Evolutionary conservation across 2,329 filamentous ascomycete genomes (phyloP).

Genomic region (Aspergillus terreus): DNA sequence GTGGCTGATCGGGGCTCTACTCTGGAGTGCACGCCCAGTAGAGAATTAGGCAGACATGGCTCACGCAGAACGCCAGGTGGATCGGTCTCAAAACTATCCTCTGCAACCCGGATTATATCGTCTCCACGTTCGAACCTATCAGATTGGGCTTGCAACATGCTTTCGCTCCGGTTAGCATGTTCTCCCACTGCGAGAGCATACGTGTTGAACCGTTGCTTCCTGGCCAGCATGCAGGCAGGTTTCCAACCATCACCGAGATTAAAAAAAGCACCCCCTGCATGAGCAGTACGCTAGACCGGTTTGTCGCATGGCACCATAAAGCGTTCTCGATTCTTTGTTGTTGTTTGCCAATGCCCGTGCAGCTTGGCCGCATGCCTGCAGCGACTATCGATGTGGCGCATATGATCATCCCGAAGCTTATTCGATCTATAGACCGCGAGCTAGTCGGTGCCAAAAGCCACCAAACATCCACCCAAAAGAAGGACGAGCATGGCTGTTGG

Average conservation of each 20-base stretch:
- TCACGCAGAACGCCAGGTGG: neutral
- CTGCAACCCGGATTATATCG: neutral
- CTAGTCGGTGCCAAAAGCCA: neutral
- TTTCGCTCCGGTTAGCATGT: neutral
- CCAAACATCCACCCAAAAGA: neutral
- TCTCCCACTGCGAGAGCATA: neutral
- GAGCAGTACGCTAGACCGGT: no score
- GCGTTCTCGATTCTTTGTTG: neutral
- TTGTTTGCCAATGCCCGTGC: neutral
- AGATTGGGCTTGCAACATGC: neutral
- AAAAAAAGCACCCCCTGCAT: neutral
- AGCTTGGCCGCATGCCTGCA: neutral
- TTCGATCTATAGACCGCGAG: neutral
- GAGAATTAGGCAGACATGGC: neutral
- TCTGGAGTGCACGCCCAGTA: neutral
- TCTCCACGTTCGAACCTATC: neutral
- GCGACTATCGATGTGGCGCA: conserved; percentile 12
- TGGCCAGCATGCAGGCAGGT: neutral
- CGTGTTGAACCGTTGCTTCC: neutral
- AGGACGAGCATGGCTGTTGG: neutral
- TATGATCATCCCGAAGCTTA: conserved; percentile 3
- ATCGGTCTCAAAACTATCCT: neutral
- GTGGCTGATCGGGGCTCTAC: neutral
- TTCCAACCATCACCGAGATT: neutral
- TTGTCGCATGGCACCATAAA: neutral